Evolutionary conservation across 2,329 filamentous ascomycete species (phyloP).

Genomic region (Fusarium circinatum): DNA sequence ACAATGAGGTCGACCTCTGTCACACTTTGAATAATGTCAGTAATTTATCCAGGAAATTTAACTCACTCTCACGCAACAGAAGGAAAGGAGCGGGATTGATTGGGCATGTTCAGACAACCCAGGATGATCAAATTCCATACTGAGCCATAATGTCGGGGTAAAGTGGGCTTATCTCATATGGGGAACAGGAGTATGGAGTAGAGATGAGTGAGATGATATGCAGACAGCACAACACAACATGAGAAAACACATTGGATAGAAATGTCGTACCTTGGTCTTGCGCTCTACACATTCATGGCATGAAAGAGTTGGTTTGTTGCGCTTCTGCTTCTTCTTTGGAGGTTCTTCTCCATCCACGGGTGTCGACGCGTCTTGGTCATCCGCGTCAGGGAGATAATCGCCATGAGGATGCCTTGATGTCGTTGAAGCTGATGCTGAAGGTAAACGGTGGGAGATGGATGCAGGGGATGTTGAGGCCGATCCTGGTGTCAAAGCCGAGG

Average conservation of each 20-base stretch:
- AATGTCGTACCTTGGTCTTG: constrained; percentile 74
- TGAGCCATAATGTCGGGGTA: constrained; percentile 6
- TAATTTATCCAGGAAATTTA: background rate
- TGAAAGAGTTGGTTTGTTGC: constrained; percentile 84
- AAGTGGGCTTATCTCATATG: constrained; percentile 31
- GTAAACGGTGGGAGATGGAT: constrained; percentile 39
- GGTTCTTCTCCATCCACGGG: constrained; percentile 50
- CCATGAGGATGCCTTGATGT: constrained; percentile 29
- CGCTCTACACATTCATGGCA: constrained; percentile 84
- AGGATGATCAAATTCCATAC: background rate
- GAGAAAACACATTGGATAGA: constrained; percentile 6
- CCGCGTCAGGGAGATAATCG: constrained; percentile 32
- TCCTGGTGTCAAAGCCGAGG: constrained; percentile 41
- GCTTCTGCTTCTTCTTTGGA: constrained; percentile 79
- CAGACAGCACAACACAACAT: background rate
- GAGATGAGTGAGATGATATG: background rate
- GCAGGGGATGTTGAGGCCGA: constrained; percentile 45
- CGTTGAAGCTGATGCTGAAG: constrained; percentile 34
- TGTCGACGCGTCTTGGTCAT: constrained; percentile 38
- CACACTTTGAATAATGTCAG: constrained; percentile 65
- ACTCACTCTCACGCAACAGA: background rate
- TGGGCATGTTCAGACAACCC: background rate
- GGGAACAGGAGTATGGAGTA: background rate
- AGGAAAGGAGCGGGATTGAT: background rate
- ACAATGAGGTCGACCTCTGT: constrained; percentile 76